Base-by-base conservation (phyloP, 441 rosid species). In the Bocquillonia castaneifolia region DNA sequence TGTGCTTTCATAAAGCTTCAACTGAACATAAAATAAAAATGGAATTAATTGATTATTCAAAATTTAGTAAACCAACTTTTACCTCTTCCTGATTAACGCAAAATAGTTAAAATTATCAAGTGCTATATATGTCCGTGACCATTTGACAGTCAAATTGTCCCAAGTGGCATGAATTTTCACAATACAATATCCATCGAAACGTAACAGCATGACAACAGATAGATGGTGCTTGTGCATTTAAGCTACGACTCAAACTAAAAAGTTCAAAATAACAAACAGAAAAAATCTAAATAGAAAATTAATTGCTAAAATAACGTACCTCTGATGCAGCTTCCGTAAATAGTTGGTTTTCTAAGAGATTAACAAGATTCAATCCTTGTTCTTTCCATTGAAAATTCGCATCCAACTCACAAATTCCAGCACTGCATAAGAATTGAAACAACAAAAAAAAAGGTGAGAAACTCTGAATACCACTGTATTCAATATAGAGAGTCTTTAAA, bases 241-340 rank as follows among this genome's bases (percentile, higher is more conserved):
- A 63, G 13, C 39, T 17, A 12, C 5, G 40, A 26, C 40, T 18
- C 28, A 1, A 55, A 4, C 17, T 31, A 14, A 10, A 28, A 40
- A 20, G 0, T 12, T 8, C 1, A 4, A 20, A 61, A 52, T 42
- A 1, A 18, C 25, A 22, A 36, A 10, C 52, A 29, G 10, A 0
- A 31, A 44, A 10, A 20, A 50, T 28, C 29, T 14, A 42, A 44
- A 0, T 25, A 42, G 9, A 2, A 17, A 48, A 6, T 37, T 34
- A 63, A 23, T 17, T 20, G 28, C 28, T 44, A 48, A 31, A 23
- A 67, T 5, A 37, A 51, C 60, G 45, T 44, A 72, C 79, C 77
- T 52, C 48, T 28, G 81, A 67, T 70, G 68, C 58, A 69, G 79
- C 75, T 50, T 63, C 66, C 45, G 5, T 26, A 51, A 63, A 76